Evolutionary conservation across 495 filamentous ascomycete species (phyloP).

Genomic region (Aspergillus indologenus): DNA sequence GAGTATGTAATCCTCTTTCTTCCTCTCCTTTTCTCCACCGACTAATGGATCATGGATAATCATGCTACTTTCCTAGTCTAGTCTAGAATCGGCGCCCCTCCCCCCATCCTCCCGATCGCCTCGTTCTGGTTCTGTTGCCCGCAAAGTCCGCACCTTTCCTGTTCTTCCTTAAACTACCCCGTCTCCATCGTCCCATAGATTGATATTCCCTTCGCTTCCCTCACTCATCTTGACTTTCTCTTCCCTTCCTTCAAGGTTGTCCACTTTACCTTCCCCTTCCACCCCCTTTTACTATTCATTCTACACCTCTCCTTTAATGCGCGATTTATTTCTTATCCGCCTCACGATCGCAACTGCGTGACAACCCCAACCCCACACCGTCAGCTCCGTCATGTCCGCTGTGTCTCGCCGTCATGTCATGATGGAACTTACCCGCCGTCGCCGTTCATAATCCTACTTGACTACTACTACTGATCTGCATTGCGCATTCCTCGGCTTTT

Average conservation of each 20-base stretch:
- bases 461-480: not conserved
- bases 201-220: not conserved
- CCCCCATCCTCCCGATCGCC: not conserved
- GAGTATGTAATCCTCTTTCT: not conserved
- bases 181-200: not conserved
- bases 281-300: constrained; percentile 1
- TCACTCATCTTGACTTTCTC: not conserved
- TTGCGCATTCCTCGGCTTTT: not conserved
- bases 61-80: constrained; percentile 2
- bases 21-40: not conserved
- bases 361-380: not conserved
- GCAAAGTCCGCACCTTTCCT: constrained; percentile 5
- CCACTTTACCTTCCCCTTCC: not conserved
- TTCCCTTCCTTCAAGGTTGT: not conserved
- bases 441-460: constrained; percentile 15
- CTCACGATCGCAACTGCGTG: not conserved
- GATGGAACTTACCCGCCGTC: constrained; percentile 19
- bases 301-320: not conserved
- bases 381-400: constrained; percentile 17
- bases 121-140: not conserved
- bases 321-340: not conserved
- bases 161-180: not conserved
- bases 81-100: not conserved
- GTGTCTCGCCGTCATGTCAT: constrained; percentile 19
- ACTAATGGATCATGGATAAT: not conserved